phyloP scores from a whole-genome alignment of 768 basidiomycete genomes.

The Hygrophoropsis aurantiaca region DNA sequence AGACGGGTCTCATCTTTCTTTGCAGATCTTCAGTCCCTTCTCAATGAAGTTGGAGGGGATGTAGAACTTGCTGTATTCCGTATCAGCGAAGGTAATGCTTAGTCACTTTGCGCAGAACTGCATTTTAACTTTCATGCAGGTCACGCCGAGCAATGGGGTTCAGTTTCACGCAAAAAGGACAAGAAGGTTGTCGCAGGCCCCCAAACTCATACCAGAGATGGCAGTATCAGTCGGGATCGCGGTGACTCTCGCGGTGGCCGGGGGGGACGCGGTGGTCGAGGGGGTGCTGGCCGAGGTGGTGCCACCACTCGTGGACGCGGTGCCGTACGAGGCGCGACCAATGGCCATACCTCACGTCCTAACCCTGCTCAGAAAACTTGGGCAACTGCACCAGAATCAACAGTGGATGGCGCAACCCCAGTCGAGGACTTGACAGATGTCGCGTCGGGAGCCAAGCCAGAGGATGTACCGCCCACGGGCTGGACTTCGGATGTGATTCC shows the following conservation, averaged over 20 bases:
- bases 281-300: slow-evolving; percentile 52
- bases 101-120: slow-evolving; percentile 8
- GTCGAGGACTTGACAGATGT: slow-evolving; percentile 21
- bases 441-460: slow-evolving; percentile 10
- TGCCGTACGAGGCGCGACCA: slow-evolving; percentile 37
- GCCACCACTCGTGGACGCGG: slow-evolving; percentile 42
- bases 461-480: slow-evolving; percentile 14
- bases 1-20: slow-evolving; percentile 22
- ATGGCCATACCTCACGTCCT: slow-evolving; percentile 31
- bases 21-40: slow-evolving; percentile 66
- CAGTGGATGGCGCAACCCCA: slow-evolving; percentile 20
- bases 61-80: slow-evolving; percentile 66
- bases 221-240: slow-evolving; percentile 22
- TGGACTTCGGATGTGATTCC: slow-evolving; percentile 12
- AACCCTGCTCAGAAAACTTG: slow-evolving; percentile 25
- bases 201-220: slow-evolving; percentile 50
- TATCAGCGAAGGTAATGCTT: slow-evolving; percentile 66
- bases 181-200: slow-evolving; percentile 56
- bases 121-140: slow-evolving; percentile 42
- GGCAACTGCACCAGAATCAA: slow-evolving; percentile 34
- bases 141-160: slow-evolving; percentile 76
- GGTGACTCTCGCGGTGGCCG: slow-evolving; percentile 55
- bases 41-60: slow-evolving; percentile 70
- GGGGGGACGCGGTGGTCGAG: slow-evolving; percentile 55
- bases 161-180: slow-evolving; percentile 85